Conservation (phyloP, 305 asterid genomes). For the Solanum hybrid region DNA sequence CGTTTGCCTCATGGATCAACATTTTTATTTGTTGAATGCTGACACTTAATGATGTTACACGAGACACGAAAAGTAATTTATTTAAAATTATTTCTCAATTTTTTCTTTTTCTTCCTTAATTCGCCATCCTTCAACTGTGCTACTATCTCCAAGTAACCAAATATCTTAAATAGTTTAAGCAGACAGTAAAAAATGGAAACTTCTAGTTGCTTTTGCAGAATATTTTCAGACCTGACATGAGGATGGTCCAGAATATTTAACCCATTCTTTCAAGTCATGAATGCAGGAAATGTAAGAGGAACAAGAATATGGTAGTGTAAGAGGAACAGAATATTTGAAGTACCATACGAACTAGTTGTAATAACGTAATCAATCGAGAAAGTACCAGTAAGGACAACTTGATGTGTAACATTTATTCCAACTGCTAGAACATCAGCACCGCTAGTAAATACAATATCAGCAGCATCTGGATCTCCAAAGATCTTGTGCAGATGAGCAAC, state of each 20-base stretch:
- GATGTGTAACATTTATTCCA: slow-evolving; percentile 88
- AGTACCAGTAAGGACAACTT: slow-evolving; percentile 78
- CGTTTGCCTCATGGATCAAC: neutral
- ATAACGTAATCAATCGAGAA: neutral
- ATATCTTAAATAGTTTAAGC: neutral
- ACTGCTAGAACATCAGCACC: slow-evolving; percentile 94
- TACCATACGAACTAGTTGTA: neutral
- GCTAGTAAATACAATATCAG: slow-evolving; percentile 88
- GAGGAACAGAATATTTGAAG: neutral
- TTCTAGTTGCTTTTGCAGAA: neutral
- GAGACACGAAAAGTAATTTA: neutral
- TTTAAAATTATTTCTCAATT: neutral
- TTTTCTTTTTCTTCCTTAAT: neutral
- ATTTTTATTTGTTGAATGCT: neutral
- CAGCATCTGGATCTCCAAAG: slow-evolving; percentile 97
- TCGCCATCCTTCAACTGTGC: neutral
- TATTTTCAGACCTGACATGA: neutral
- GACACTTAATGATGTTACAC: neutral
- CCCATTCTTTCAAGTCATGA: neutral
- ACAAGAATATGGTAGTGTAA: neutral
- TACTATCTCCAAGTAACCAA: neutral
- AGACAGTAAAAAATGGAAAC: neutral
- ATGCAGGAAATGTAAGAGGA: neutral
- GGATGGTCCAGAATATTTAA: neutral
- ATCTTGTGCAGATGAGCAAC: slow-evolving; percentile 37